Evolutionary conservation across 208 protist genomes (phyloP).

Genomic region (Leishmania braziliensis): DNA sequence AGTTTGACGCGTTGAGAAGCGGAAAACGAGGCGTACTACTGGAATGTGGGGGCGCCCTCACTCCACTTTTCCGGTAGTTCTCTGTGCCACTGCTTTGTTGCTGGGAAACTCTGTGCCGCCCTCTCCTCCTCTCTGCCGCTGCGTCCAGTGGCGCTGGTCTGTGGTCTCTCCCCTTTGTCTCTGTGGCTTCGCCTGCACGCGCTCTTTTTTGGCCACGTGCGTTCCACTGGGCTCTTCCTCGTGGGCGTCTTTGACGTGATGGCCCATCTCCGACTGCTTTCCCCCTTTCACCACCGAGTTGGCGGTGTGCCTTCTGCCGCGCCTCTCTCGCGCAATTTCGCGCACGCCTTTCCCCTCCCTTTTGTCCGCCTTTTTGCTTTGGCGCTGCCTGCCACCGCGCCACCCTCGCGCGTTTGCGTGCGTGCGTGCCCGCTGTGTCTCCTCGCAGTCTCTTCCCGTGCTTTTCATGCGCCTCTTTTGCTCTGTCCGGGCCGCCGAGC

Average conservation of each 20-base stretch:
- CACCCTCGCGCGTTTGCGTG: neutral
- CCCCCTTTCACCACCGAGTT: neutral
- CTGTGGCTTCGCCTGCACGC: too few species aligned
- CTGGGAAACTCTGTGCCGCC: too few species aligned
- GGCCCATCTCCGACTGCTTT: neutral
- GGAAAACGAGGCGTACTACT: neutral
- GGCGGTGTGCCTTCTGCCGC: neutral
- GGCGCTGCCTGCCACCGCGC: neutral
- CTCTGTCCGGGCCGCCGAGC: neutral
- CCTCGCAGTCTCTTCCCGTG: neutral
- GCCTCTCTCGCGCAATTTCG: too few species aligned
- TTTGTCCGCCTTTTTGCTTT: neutral
- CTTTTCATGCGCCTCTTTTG: neutral
- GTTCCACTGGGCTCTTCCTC: neutral
- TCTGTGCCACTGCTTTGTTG: too few species aligned
- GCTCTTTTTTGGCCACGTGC: neutral
- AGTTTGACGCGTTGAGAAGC: neutral
- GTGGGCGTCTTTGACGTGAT: neutral
- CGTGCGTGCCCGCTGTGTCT: neutral
- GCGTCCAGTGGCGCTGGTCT: too few species aligned
- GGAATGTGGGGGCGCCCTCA: too few species aligned
- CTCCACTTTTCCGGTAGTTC: too few species aligned
- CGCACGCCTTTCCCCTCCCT: too few species aligned
- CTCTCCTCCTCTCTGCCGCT: too few species aligned
- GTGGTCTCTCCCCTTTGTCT: too few species aligned